Evolutionary conservation across 1,139 yeast genomes (phyloP).

Genomic region (Diutina ranongensis): DNA sequence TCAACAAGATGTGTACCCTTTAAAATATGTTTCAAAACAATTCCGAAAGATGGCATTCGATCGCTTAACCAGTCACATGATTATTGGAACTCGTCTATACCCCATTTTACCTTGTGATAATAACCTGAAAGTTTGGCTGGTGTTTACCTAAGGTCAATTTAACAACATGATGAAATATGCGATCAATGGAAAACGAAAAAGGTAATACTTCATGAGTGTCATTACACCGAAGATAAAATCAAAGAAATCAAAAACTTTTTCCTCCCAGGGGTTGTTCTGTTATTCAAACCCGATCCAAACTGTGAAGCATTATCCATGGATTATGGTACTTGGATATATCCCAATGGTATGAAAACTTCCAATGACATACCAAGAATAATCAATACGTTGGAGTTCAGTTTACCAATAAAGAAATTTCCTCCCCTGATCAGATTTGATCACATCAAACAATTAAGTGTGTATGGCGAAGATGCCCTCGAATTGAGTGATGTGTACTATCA

Average conservation of each 20-base stretch:
- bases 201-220: not conserved
- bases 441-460: not conserved
- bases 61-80: not conserved
- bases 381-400: too few relatives aligned
- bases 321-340: too few relatives aligned
- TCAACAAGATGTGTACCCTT: not conserved
- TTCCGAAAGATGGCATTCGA: not conserved
- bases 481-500: too few relatives aligned
- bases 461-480: too few relatives aligned
- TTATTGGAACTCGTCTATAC: not conserved
- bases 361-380: too few relatives aligned
- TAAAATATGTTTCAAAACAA: not conserved
- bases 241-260: too few relatives aligned
- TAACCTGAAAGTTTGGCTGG: not conserved
- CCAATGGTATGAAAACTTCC: too few relatives aligned
- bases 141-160: not conserved
- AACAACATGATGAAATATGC: not conserved
- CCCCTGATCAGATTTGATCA: too few relatives aligned
- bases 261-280: not conserved
- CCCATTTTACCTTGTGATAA: not conserved
- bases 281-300: too few relatives aligned
- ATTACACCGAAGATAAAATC: too few relatives aligned
- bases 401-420: too few relatives aligned
- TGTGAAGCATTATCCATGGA: too few relatives aligned
- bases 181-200: not conserved